Evolutionary conservation across 768 basidiomycete genomes (phyloP).

Genomic region (Amanita pseudoporphyria): DNA sequence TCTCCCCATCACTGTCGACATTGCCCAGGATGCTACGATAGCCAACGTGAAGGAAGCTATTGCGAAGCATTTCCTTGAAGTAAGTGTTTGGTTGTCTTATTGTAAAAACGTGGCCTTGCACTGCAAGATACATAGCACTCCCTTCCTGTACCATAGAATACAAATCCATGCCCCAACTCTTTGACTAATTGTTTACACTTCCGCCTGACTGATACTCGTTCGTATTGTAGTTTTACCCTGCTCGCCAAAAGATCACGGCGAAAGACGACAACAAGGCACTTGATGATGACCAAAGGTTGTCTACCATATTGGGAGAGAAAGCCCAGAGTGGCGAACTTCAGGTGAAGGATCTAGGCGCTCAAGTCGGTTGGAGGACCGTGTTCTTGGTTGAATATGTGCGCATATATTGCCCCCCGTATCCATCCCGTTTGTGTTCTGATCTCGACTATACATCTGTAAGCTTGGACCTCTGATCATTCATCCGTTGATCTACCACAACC

Average conservation of each 20-base stretch:
- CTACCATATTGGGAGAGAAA: conserved; percentile 39
- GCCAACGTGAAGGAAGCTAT: conserved; percentile 62
- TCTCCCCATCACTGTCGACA: conserved; percentile 41
- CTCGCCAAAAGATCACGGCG: conserved; percentile 66
- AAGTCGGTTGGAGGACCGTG: conserved; percentile 82
- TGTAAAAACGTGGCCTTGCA: no score
- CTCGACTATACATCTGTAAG: conserved; percentile 28
- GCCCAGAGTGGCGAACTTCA: conserved; percentile 52
- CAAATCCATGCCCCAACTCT: no score
- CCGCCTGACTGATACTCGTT: background rate
- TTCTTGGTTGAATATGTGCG: conserved; percentile 94
- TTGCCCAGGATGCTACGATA: conserved; percentile 47
- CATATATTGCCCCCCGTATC: conserved; percentile 4
- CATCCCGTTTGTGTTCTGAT: background rate
- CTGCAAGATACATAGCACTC: no score
- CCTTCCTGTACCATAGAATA: no score
- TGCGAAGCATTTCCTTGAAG: conserved; percentile 30
- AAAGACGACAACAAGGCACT: conserved; percentile 54
- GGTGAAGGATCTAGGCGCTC: conserved; percentile 87
- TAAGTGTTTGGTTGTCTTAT: no score
- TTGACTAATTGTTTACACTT: background rate
- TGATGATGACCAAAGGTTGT: conserved; percentile 52
- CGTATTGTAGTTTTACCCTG: conserved; percentile 46
- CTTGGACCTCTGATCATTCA: conserved; percentile 84
- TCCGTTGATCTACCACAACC: conserved; percentile 71